A percentile compares a stretch with the other conserved stretches of the same genome.
phyloP scores from a whole-genome alignment of 345 rosid genomes.

The Corymbia maculata region DNA sequence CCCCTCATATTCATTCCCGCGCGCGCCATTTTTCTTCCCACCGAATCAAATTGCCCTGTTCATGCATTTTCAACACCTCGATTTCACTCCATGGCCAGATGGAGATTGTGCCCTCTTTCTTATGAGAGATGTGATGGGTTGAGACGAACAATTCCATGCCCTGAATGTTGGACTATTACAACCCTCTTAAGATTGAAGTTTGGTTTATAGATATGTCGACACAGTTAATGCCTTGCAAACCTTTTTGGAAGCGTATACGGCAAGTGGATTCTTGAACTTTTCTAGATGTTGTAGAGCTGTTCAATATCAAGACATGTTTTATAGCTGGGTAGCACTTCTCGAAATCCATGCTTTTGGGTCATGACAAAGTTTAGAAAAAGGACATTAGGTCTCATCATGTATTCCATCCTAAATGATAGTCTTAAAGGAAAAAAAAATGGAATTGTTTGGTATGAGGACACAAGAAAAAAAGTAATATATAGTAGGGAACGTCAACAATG shows the following conservation, averaged over 20 bases:
- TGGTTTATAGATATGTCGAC: fast-evolving
- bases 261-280: background rate
- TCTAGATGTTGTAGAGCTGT: background rate
- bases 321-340: background rate
- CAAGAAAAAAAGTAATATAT: background rate
- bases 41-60: background rate
- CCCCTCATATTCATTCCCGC: background rate
- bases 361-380: background rate
- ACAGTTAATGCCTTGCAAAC: background rate
- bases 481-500: background rate
- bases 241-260: background rate
- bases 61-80: background rate
- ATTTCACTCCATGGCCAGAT: background rate
- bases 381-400: background rate
- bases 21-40: background rate
- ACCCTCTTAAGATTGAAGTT: background rate
- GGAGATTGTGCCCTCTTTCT: background rate
- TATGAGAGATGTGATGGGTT: background rate
- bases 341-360: background rate
- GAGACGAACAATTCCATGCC: fast-evolving
- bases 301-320: background rate
- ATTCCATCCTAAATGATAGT: background rate
- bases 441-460: background rate
- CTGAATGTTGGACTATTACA: fast-evolving
- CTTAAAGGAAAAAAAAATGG: background rate